Base-by-base conservation (phyloP, 2,329 filamentous ascomycete genomes). In the Talaromyces amestolkiae region DNA sequence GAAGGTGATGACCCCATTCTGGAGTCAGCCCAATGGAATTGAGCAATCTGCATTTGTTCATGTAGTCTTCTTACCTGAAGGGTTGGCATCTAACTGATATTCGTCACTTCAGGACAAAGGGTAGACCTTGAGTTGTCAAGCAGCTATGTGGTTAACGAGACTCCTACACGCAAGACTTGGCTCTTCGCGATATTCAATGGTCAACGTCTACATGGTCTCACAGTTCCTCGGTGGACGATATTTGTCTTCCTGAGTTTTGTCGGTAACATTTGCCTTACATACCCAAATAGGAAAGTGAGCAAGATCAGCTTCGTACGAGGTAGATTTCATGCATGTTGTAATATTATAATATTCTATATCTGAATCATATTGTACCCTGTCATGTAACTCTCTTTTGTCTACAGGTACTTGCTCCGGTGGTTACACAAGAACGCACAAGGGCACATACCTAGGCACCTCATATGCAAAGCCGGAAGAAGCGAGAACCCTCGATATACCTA, bases 41-140 rank as follows among this genome's bases (percentile, higher is more conserved):
- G 89, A 91, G 77, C 82, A 82, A 9, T 89, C 88, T 61, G 86
- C 89, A 5, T 63, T 91, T 66, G 89, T 91, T 76, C 91, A 91
- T 74, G 75, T 91, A 45, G 82, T 83, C 3, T 76, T 91, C 58
- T 72, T 91, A 65, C 88, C 88, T 0, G 70, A 75, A 3, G 86
- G 0, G 74, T 85, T 19, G 78, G 87, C 13, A 86, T 89, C 73
- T 89, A 15, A 33, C 19, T 13, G 10, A 24, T 24, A 41, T 5
- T 5, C 37, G 3, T 17, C 13, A n/a, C 27, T 27, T 27, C 27
- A 6, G 3, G 27, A 27, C 45, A 49, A 15, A 27, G 27, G 6
- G 5, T 49, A 49, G 19, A 43, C 17, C 3, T n/a, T 17, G 17
- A 43, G 43, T 47, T 5, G 43, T 13, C 43, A 45, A 47, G 39